These are phyloP conservation scores for Lachnellula subtilissima DNA, from an alignment of 2,329 filamentous ascomycete genomes.

Conservation along the genomic window DNA sequence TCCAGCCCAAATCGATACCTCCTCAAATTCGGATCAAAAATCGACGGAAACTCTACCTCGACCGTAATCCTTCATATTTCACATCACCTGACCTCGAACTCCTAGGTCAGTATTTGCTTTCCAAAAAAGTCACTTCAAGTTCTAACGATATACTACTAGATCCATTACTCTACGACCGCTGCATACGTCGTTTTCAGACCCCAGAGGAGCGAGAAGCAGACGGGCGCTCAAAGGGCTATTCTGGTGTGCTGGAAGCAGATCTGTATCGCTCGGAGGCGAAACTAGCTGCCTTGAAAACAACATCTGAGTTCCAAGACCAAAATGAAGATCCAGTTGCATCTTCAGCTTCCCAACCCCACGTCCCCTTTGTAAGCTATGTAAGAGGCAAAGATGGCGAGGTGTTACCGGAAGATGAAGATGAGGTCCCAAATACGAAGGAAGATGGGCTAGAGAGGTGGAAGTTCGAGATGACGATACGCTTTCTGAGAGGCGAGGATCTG, in stretches of 20 bases:
- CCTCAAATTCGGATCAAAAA: slow-evolving; percentile 30
- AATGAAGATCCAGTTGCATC: not conserved
- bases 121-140: not conserved
- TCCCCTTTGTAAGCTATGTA: slow-evolving; percentile 25
- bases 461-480: slow-evolving; percentile 32
- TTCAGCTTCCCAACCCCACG: slow-evolving; percentile 3
- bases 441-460: slow-evolving; percentile 32
- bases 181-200: slow-evolving; percentile 31
- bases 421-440: slow-evolving; percentile 28
- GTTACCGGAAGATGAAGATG: slow-evolving; percentile 30
- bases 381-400: slow-evolving; percentile 26
- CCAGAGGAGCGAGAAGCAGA: slow-evolving; percentile 33
- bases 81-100: slow-evolving; percentile 31
- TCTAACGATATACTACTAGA: slow-evolving; percentile 23
- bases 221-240: slow-evolving; percentile 32
- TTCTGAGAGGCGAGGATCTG: slow-evolving; percentile 31
- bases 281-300: slow-evolving; percentile 25
- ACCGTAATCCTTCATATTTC: slow-evolving; percentile 32
- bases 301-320: not conserved
- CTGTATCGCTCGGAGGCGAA: slow-evolving; percentile 33
- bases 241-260: slow-evolving; percentile 33
- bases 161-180: slow-evolving; percentile 33
- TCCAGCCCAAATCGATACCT: slow-evolving; percentile 6
- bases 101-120: slow-evolving; percentile 22
- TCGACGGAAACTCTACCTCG: slow-evolving; percentile 31